Evolutionary conservation across 2,329 filamentous ascomycete species (phyloP), one percentile per base, ranked within the genome.

Genomic region (Pseudogymnoascus pannorum): DNA sequence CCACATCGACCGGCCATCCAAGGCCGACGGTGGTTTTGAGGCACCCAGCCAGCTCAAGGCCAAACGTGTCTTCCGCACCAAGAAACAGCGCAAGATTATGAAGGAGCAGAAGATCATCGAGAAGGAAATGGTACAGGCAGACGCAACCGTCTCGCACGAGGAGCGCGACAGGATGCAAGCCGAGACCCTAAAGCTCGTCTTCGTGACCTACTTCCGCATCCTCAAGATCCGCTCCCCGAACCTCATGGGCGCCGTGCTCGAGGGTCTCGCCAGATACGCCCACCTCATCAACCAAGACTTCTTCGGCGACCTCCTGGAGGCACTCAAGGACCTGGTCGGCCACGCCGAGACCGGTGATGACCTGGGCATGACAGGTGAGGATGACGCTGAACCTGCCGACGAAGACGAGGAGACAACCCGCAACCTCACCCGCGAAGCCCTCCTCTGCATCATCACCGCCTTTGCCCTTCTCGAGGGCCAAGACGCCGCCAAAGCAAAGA

Each of bases 201-300:
- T 99, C 72, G 90, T 90, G 14, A 88, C 87, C 2, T 99, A 99
- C 77, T 97, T 99, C 75, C 88, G 92, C 59, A 93, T 97, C 60
- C 78, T 99, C 44, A 97, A 97, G 77, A 81, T 86, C 60, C 86
- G 92, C 24, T 82, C 85, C 22, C 87, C 91, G 12, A 85, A 88
- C 66, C 83, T 99, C 16, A 97, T 97, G 91, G 94, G 94, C n/a
- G 92, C 93, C 12, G 92, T 97, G 0, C 82, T 99, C 4, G 94
- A 97, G 77, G 94, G 94, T 26, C 78, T 99, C 20, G 92, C 93
- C 58, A 92, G 92, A 72, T 99, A 96, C 72, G 87, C 92, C 3
- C 94, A 97, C 72, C 82, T 99, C 63, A 99, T 99, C 80, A 99
- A 99, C 77, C 92, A 99, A 72, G 91, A 99, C 72, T 97, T 99